Base-by-base conservation (phyloP, 768 basidiomycete genomes). In the Tricholoma hemisulphureum region DNA sequence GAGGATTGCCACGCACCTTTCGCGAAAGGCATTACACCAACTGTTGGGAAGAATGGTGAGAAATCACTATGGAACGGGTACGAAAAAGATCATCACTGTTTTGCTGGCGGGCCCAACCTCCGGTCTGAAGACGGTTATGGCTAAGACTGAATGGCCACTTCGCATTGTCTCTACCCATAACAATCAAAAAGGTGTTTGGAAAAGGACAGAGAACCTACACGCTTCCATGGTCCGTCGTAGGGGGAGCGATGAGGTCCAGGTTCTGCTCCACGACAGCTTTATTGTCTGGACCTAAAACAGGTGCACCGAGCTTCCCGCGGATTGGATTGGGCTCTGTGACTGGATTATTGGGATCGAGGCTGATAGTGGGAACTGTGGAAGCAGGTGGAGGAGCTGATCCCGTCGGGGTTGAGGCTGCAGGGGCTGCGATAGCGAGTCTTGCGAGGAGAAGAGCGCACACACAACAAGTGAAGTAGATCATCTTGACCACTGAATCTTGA, bases 21-120 rank as follows among this genome's bases (percentile, higher is more conserved):
- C 3, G 83, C 83, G 21, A 83, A 72, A 2, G 83, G 83, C 80
- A 85, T 75, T 1, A 68, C 64, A 31, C 69, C 69, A 53, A 74
- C 83, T 83, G 26, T 59, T 32, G 28, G 31, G 24, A 43, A 26
- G 14, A 35, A 43, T 21, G 51, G 53, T 62, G 21, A 48, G 56
- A 2, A 53, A 8, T 16, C 35, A 3, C 23, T 23, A 32, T 24
- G 45, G 24, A 8, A 20, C 6, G 13, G 13, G 32, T 8, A 53
- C 49, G 31, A 13, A 49, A 20, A 26, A 21, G 52, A 21, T 5
- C 34, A 75, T 13, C 49, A 81, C 82, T 63, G 54, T 83, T 83
- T 67, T 84, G 74, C 61, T 84, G 77, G 39, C 84, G 75, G 24
- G 83, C 81, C 84, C 84, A 86, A 0, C 84, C 84, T 11, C 84